A percentile compares a stretch with the other conserved stretches of the same genome.
Conservation (phyloP, 108 stramenopile genomes). For the Schizochytrium sp. region DNA sequence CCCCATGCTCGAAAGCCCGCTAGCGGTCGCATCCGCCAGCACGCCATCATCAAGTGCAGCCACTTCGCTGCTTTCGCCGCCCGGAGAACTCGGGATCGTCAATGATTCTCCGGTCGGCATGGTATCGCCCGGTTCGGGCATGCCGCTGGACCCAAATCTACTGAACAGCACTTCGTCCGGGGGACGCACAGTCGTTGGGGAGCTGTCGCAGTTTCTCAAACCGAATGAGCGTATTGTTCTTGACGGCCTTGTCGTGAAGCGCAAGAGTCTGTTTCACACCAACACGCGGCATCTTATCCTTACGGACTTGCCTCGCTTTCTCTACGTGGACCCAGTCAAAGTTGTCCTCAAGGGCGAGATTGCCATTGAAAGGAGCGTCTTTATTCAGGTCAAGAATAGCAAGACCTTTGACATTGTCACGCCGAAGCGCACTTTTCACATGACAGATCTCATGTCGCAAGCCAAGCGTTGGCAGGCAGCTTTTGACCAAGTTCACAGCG, state of each 20-base stretch:
- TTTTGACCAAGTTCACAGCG: background rate
- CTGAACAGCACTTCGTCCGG: background rate
- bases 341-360: conserved; percentile 6
- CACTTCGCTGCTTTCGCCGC: background rate
- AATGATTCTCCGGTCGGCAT: background rate
- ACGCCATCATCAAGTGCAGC: background rate
- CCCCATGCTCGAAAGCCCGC: background rate
- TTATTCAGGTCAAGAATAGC: conserved; percentile 11
- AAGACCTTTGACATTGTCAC: conserved; percentile 17
- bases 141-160: background rate
- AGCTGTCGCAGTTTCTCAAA: conserved; percentile 16
- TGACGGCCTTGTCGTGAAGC: conserved; percentile 9
- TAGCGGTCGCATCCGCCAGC: background rate
- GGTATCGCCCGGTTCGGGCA: background rate
- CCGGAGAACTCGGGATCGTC: background rate
- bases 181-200: background rate
- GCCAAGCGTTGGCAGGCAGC: background rate
- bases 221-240: background rate
- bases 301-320: background rate
- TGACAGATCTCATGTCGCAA: conserved; percentile 12
- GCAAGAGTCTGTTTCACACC: background rate
- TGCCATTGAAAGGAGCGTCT: background rate
- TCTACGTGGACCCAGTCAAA: conserved; percentile 16
- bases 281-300: conserved; percentile 18
- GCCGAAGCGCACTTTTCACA: conserved; percentile 3